These are phyloP conservation scores for Hanseniaspora taiwanica DNA, from an alignment of 805 yeast species.

Conservation along the genomic window DNA sequence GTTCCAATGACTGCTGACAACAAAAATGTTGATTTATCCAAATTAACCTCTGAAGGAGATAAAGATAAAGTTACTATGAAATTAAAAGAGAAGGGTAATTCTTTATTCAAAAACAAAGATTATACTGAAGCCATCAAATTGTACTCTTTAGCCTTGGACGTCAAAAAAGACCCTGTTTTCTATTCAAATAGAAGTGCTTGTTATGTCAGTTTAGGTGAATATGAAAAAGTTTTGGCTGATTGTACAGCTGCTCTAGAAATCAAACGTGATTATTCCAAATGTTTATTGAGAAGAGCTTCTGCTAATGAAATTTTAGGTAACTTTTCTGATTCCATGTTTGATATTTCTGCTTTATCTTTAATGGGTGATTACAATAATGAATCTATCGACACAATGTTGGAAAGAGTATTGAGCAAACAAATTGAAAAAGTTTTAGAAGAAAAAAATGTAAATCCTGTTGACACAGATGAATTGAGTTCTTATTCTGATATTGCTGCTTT, in stretches of 20 bases:
- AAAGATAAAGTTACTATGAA: constrained; percentile 55
- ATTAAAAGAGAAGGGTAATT: constrained; percentile 84
- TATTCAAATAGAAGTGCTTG: constrained; percentile 96
- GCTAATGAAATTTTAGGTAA: constrained; percentile 75
- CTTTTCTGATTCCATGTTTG: constrained; percentile 79
- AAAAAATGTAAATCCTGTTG: constrained; percentile 18
- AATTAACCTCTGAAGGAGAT: constrained; percentile 33
- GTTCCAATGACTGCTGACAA: constrained; percentile 48
- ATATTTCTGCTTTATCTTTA: constrained; percentile 77
- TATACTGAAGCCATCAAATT: constrained; percentile 64
- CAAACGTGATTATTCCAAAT: constrained; percentile 84
- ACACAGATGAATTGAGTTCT: constrained; percentile 47
- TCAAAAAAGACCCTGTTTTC: constrained; percentile 75
- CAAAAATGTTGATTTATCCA: constrained; percentile 41
- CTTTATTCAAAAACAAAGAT: constrained; percentile 54
- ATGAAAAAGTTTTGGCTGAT: constrained; percentile 76
- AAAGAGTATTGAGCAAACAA: constrained; percentile 69
- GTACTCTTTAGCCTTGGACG: constrained; percentile 64
- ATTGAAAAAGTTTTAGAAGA: constrained; percentile 24
- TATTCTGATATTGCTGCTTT: constrained; percentile 75
- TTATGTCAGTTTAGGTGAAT: constrained; percentile 67
- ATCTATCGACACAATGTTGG: constrained; percentile 67
- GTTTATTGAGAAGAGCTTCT: constrained; percentile 83
- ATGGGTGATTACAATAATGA: constrained; percentile 73
- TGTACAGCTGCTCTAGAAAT: constrained; percentile 74